Percentiles rank a stretch among this genome's conserved stretches.
Evolutionary conservation across 2,329 filamentous ascomycete genomes (phyloP).

Genomic region (Moelleriella libera): DNA sequence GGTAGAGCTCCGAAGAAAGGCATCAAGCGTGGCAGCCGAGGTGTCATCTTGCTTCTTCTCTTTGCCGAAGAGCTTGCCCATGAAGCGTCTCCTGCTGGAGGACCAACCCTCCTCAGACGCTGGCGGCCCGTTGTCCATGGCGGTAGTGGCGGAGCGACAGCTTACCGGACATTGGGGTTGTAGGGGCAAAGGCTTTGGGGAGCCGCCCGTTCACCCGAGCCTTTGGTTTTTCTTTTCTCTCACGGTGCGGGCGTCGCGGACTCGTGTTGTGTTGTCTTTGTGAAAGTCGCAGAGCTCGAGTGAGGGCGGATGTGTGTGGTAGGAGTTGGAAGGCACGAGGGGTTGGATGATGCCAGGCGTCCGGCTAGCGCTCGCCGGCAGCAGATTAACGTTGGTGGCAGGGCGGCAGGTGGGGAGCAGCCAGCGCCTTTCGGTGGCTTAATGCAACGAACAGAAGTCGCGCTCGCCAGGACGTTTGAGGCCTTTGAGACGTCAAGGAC

Average conservation of each 20-base stretch:
- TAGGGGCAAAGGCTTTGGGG: background rate
- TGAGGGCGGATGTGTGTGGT: background rate
- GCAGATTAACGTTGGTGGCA: background rate
- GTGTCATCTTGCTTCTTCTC: conserved; percentile 19
- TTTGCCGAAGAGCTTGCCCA: conserved; percentile 47
- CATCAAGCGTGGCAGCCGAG: conserved; percentile 35
- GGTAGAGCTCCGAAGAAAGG: conserved; percentile 42
- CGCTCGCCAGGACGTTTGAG: too few relatives aligned
- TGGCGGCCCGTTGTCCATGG: conserved; percentile 31
- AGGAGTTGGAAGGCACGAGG: background rate
- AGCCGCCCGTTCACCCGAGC: conserved; percentile 1
- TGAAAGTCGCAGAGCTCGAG: background rate
- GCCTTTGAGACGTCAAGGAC: too few relatives aligned
- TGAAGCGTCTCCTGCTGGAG: conserved; percentile 39
- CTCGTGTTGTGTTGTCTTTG: background rate
- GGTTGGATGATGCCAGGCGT: background rate
- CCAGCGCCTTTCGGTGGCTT: background rate
- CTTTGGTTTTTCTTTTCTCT: background rate
- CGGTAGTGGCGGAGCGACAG: conserved; percentile 10
- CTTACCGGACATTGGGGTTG: conserved; percentile 14
- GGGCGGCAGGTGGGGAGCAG: background rate
- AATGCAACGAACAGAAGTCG: too few relatives aligned
- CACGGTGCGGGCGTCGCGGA: background rate
- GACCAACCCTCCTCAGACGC: conserved; percentile 23
- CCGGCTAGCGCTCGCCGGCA: background rate